Base-by-base conservation (phyloP, 192 early-diverging fungal genomes). In the Coemansia sp. region DNA sequence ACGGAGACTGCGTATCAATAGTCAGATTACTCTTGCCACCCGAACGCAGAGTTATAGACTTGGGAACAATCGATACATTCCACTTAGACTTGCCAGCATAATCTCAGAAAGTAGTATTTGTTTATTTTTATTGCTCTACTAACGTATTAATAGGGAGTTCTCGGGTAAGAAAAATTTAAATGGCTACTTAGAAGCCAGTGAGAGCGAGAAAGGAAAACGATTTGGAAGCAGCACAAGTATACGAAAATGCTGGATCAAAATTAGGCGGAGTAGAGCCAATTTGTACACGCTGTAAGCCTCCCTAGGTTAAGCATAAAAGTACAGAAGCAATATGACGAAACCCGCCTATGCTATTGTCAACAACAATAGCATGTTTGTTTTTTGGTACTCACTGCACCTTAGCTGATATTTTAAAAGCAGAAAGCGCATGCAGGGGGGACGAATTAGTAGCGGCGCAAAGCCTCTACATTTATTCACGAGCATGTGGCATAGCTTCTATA, bases 321-420 rank as follows among this genome's bases (percentile, higher is more conserved):
- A 52, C 49, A 52, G 24, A 38, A 38, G 36, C 0, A 38, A 38
- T 38, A 9, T 38, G 36, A 38, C 36, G 36, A 38, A 22, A n/a
- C 16, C 18, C 16, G 6, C 5, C 44, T n/a, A 47, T n/a, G 49
- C 20, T 44, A 3, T 44, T 44, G 43, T 16, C 4, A 9, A 38
- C 36, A 44, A 44, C 43, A 44, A 44, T 0, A 2, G 3, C 43
- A 2, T 49, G 46, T 20, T 6, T 49, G 18, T 27, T 27, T 27
- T n/a, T 27, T 27, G 27, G 27, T 52, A n/a, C 49, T 52, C 49
- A 52, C 49, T 52, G 24, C 49, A 52, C 49, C 49, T n/a, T 52
- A 8, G 49, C 49, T 24, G 24, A 2, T 11, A 52, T 22, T 52
- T 52, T 11, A 27, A 27, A 27, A 27, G 1, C 27, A 2, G 27